Percentiles rank a stretch among this genome's conserved stretches.
These are phyloP conservation scores for Euphorbia corollata DNA, from an alignment of 441 rosid genomes.

Conservation along the genomic window DNA sequence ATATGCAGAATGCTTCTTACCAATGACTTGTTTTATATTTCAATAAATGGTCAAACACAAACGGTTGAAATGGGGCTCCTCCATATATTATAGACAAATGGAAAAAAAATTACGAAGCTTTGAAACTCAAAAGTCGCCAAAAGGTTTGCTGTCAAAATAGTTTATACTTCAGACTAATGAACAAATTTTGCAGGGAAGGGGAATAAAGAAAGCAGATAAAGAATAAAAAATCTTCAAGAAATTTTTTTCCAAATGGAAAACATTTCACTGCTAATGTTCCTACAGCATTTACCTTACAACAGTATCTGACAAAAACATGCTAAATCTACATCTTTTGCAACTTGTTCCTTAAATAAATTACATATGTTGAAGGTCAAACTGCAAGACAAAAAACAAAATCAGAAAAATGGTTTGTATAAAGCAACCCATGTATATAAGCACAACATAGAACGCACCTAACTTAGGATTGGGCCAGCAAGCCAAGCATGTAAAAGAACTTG, in stretches of 20 bases:
- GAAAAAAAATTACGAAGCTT: neutral
- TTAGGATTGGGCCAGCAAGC: slow-evolving; percentile 37
- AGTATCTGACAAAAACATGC: slow-evolving; percentile 24
- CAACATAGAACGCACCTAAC: slow-evolving; percentile 30
- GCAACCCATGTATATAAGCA: no score
- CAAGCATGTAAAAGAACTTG: slow-evolving; percentile 51
- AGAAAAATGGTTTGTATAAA: no score
- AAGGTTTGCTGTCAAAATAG: neutral
- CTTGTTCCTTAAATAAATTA: slow-evolving; percentile 28
- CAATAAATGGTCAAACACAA: no score
- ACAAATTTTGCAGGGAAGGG: slow-evolving; percentile 10
- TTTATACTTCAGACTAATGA: slow-evolving; percentile 10
- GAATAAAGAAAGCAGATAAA: neutral
- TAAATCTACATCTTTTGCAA: slow-evolving; percentile 34
- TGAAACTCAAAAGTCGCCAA: neutral
- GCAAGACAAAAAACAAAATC: slow-evolving; percentile 18
- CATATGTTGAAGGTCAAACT: slow-evolving; percentile 29
- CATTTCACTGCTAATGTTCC: slow-evolving; percentile 24
- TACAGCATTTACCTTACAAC: slow-evolving; percentile 31
- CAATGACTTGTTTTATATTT: no score
- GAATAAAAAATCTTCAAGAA: slow-evolving; percentile 14
- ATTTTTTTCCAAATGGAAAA: slow-evolving; percentile 15
- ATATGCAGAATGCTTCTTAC: no score
- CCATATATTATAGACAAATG: neutral
- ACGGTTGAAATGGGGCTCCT: no score